Base-by-base conservation (phyloP, 2,329 filamentous ascomycete genomes). In the Diaporthe sp. region DNA sequence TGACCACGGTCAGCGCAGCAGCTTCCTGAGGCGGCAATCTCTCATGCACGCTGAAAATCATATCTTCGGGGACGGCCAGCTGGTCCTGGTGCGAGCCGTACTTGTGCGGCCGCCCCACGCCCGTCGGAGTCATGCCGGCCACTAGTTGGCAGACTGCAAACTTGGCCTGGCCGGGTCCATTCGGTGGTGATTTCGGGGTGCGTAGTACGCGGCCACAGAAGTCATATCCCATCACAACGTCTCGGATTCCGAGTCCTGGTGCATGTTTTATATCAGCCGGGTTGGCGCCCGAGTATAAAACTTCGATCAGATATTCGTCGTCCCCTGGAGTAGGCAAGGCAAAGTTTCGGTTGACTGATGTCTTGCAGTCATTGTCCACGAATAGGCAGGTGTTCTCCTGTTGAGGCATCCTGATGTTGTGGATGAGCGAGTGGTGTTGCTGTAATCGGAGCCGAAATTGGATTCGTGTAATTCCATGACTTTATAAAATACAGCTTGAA, bases 191-290 rank as follows among this genome's bases (percentile, higher is more conserved):
- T 15, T 13, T 25, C 19, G 59, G 59, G 42, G 59, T 50, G 9
- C 12, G 27, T 25, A 50, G 27, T 7, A 65, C 59, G 27, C 59
- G 59, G 35, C 75, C 75, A 51, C 53, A 59, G 50, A 76, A 75
- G 44, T 76, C 75, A 42, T 76, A 76, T 19, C 75, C 75, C 42
- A 75, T 59, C 8, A 76, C 71, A 3, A 32, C 47, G 10, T 70
- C 32, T n/a, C 22, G 35, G 19, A 76, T 69, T 13, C 75, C 75
- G 27, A 76, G 71, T 4, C 44, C n/a, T 13, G 30, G n/a, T 25
- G 59, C 61, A 44, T 76, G 75, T 17, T 50, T 70, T 27, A 73
- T 59, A 27, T 76, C 75, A 17, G 75, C 75, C 12, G 74, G 71
- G 42, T 75, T 75, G 27, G 70, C 61, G 50, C 75, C 75, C 3